Evolutionary conservation across 2,329 filamentous ascomycete species (phyloP).

Genomic region (Epicoccum sorghinum): DNA sequence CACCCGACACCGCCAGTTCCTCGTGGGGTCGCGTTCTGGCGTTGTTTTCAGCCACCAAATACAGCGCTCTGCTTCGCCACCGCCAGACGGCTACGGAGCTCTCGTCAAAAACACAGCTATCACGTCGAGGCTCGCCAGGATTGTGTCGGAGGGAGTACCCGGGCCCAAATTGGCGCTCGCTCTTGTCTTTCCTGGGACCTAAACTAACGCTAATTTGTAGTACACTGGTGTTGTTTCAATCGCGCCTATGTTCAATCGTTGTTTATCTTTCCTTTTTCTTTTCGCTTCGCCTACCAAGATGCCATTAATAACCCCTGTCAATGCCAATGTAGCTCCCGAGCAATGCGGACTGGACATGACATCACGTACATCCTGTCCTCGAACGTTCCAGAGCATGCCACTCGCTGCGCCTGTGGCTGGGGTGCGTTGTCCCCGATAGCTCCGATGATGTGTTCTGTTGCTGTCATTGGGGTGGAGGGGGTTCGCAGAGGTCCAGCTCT

Average conservation of each 20-base stretch:
- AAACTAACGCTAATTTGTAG: background rate
- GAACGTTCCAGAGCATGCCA: background rate
- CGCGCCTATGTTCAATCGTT: background rate
- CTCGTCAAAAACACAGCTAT: background rate
- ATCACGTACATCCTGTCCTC: background rate
- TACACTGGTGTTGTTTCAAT: background rate
- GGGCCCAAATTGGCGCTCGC: background rate
- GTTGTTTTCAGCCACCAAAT: background rate
- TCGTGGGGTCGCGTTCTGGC: background rate
- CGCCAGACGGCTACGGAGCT: background rate
- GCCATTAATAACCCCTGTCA: background rate
- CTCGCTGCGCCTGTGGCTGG: background rate
- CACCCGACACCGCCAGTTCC: background rate
- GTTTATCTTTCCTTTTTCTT: background rate
- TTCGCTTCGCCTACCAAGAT: background rate
- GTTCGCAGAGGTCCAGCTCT: background rate
- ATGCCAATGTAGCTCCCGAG: background rate
- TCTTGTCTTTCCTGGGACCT: background rate
- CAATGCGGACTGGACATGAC: background rate
- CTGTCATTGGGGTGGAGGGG: background rate
- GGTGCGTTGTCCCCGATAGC: background rate
- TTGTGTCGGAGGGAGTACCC: background rate
- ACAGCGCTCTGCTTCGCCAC: constrained; percentile 5
- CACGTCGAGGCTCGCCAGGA: background rate
- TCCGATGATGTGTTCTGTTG: background rate